Conservation (phyloP, 2,329 filamentous ascomycete species). For the Epichloe glyceriae region DNA sequence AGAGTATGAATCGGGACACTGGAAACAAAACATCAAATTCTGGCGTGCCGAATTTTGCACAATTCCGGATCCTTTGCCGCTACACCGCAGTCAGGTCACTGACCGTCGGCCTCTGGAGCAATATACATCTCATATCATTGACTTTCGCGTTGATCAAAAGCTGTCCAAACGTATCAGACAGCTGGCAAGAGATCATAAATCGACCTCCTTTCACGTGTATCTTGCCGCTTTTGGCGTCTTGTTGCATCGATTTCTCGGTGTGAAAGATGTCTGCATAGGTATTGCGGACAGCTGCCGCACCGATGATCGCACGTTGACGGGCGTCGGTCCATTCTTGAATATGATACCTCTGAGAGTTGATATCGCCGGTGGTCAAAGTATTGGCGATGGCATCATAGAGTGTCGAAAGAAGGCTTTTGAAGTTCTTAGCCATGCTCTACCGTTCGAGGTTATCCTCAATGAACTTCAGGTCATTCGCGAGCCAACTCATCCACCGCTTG, state of each 20-base stretch:
- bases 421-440: constrained; percentile 19
- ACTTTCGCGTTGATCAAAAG: too few species aligned
- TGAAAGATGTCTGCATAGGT: constrained; percentile 31
- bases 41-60: not conserved
- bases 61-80: not conserved
- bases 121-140: not conserved
- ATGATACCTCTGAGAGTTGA: constrained; percentile 31
- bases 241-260: constrained; percentile 20
- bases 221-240: constrained; percentile 27
- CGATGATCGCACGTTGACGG: constrained; percentile 23
- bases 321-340: constrained; percentile 35
- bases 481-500: constrained; percentile 26
- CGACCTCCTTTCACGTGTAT: constrained; percentile 30
- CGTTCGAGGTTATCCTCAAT: constrained; percentile 31
- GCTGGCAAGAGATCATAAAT: not conserved
- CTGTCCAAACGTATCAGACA: not conserved
- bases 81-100: not conserved
- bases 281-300: constrained; percentile 16
- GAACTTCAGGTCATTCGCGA: constrained; percentile 27
- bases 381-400: constrained; percentile 11
- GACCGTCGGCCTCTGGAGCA: not conserved
- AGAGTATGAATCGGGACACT: not conserved
- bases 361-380: constrained; percentile 2
- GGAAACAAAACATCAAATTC: not conserved
- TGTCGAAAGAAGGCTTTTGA: constrained; percentile 19